Conservation (phyloP, 352 stramenopile genomes). For the Globisporangium splendens region DNA sequence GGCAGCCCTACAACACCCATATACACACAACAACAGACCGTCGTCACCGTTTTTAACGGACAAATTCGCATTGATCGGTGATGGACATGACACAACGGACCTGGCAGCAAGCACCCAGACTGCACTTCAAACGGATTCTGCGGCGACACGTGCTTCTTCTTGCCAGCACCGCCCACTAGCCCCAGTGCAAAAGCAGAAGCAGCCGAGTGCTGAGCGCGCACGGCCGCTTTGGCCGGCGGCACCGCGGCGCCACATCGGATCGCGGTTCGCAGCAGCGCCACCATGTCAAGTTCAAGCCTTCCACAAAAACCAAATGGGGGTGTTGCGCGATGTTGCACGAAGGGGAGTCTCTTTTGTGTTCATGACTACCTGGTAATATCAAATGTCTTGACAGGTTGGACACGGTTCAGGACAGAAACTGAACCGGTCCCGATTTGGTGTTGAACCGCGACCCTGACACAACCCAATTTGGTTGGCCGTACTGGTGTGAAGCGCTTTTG, state of each 20-base stretch:
- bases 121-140: slow-evolving; percentile 52
- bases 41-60: too few relatives aligned
- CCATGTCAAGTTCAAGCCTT: too few relatives aligned
- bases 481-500: neutral
- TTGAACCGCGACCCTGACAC: too few relatives aligned
- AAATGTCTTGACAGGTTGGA: too few relatives aligned
- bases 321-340: too few relatives aligned
- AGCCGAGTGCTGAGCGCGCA: slow-evolving; percentile 6
- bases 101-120: slow-evolving; percentile 45
- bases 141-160: slow-evolving; percentile 6
- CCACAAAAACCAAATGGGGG: too few relatives aligned
- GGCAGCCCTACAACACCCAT: slow-evolving; percentile 39
- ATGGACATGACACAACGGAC: slow-evolving; percentile 11
- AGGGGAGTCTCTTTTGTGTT: too few relatives aligned
- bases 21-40: too few relatives aligned
- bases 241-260: too few relatives aligned
- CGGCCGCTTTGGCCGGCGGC: neutral
- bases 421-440: slow-evolving; percentile 10
- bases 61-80: neutral
- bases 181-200: slow-evolving; percentile 30
- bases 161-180: slow-evolving; percentile 1
- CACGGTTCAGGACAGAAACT: neutral
- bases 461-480: too few relatives aligned
- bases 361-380: too few relatives aligned
- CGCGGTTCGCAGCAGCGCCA: neutral